Base-by-base conservation (phyloP, 352 stramenopile species). In the Globisporangium rhizosaccharum region DNA sequence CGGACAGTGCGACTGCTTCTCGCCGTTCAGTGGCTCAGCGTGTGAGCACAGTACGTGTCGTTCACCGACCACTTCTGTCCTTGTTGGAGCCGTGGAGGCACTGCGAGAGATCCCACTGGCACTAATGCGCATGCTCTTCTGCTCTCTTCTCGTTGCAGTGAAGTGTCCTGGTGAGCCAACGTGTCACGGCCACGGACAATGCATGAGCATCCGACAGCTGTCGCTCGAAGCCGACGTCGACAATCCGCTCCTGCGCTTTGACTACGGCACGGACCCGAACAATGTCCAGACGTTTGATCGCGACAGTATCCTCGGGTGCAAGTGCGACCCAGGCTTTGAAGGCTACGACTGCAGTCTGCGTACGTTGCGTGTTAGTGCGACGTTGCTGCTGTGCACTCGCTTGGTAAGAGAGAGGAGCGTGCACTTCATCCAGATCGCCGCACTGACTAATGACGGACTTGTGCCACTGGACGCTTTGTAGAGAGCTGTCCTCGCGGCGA, bases 311-410 rank as follows among this genome's bases (percentile, higher is more conserved):
- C 70, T 92, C 50, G 88, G 87, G 17, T 98, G 92, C 70, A 92
- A 93, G 56, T 98, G 92, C 62, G 88, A 97, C 55, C 68, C 78
- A 47, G 90, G 90, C 14, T 98, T 87, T 62, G 78, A 82, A 62
- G 92, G 92, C n/a, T 84, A 96, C 53, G 88, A 96, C 65, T 98
- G 94, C 74, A 87, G 56, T 39, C 70, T 75, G 18, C 62, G 83
- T 90, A 72, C 30, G 76, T 70, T 47, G 1, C 2, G 20, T 17
- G 15, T 25, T 15, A 2, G 0, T 55, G 8, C 25, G 33, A 6
- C 2, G 20, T 39, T 51, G 18, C 30, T 36, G 30, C 9, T 9
- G 11, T 39, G 33, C 33, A 39, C 33, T 11, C 3, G 10, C 7
- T 39, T 39, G 33, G 7, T 11, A 8, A 2, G 33, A 11, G 28